phyloP scores from a whole-genome alignment of 768 basidiomycete species.

The Mycena amicta region DNA sequence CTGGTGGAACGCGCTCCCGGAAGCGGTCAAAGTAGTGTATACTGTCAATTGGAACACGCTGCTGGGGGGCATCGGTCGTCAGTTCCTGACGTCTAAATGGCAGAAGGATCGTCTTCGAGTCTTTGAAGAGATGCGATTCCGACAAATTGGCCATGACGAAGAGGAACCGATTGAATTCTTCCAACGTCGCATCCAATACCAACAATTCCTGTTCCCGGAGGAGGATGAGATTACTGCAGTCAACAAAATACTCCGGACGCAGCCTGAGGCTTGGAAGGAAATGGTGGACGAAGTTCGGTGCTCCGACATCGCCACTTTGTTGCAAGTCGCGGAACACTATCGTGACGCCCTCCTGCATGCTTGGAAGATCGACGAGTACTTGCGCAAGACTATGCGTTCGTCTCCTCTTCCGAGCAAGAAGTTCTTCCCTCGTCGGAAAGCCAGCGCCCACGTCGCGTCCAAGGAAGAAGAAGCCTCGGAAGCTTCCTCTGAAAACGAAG shows the following conservation, averaged over 20 bases:
- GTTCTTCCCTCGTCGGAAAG: too few relatives aligned
- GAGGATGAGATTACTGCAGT: neutral
- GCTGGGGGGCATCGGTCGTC: neutral
- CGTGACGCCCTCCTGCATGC: neutral
- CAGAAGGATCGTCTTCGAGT: neutral
- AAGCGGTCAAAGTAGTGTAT: neutral
- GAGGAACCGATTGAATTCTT: slow-evolving; percentile 11
- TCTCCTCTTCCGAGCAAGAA: too few relatives aligned
- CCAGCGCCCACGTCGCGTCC: too few relatives aligned
- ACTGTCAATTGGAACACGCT: neutral
- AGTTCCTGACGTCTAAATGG: neutral
- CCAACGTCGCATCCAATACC: neutral
- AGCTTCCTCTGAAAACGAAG: too few relatives aligned
- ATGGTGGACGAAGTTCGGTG: neutral
- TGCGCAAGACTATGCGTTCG: neutral
- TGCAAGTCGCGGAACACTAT: neutral
- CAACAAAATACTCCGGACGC: neutral
- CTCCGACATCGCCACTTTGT: neutral
- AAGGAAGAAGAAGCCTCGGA: too few relatives aligned
- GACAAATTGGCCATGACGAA: neutral
- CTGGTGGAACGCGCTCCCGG: too few relatives aligned
- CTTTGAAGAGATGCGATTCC: slow-evolving; percentile 6
- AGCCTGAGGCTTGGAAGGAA: slow-evolving; percentile 3
- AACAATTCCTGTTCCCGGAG: neutral
- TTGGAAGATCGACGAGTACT: neutral